Conservation (phyloP, 2,329 filamentous ascomycete species). For the Ceratocystis diversiconidia region DNA sequence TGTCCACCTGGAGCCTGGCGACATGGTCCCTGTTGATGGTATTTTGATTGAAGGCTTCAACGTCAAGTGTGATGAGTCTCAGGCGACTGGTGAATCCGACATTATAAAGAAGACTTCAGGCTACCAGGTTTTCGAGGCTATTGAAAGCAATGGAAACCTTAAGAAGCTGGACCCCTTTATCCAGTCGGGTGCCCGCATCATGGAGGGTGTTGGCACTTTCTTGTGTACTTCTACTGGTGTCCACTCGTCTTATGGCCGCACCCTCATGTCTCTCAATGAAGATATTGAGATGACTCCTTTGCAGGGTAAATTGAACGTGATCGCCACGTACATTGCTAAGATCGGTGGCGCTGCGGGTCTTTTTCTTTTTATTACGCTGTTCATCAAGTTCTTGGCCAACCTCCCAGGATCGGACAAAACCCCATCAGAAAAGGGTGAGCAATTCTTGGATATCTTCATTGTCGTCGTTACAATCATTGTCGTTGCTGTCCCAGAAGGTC, state of each 20-base stretch:
- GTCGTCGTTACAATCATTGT: constrained; percentile 69
- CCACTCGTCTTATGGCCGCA: constrained; percentile 62
- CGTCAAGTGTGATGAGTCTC: constrained; percentile 64
- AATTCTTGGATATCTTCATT: constrained; percentile 63
- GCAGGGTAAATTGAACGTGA: constrained; percentile 59
- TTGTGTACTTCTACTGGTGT: constrained; percentile 60
- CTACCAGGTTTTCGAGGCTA: constrained; percentile 55
- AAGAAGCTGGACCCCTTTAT: constrained; percentile 73
- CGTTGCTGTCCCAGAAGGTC: constrained; percentile 63
- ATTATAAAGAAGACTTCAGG: constrained; percentile 53
- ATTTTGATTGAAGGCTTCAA: constrained; percentile 59
- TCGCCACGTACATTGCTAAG: constrained; percentile 66
- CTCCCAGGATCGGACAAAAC: constrained; percentile 39
- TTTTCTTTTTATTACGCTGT: constrained; percentile 66
- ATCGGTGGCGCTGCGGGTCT: constrained; percentile 64
- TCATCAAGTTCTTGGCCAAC: constrained; percentile 69
- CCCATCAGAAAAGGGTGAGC: constrained; percentile 62
- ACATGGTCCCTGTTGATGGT: constrained; percentile 60
- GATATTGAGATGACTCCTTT: constrained; percentile 62
- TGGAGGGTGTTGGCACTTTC: constrained; percentile 63
- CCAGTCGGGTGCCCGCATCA: constrained; percentile 66
- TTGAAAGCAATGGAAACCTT: constrained; percentile 49
- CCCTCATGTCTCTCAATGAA: constrained; percentile 58
- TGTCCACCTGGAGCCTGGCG: constrained; percentile 58
- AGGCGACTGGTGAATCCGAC: constrained; percentile 67